Evolutionary conservation across 352 stramenopile genomes (phyloP), one percentile per base, ranked within the genome.

Genomic region (Globisporangium spinosum): DNA sequence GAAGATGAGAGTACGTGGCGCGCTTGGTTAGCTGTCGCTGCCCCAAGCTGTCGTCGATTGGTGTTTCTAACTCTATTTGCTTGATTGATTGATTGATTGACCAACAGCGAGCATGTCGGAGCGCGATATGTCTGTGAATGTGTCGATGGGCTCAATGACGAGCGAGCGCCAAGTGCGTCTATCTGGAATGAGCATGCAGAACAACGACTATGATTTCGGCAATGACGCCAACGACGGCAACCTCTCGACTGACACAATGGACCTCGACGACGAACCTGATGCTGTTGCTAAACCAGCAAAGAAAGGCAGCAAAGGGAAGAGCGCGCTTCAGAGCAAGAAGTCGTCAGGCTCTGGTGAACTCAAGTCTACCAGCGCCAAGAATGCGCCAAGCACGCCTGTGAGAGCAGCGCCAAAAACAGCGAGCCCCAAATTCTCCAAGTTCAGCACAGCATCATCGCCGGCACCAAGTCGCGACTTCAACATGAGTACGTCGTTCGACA

Each of bases 141-240:
- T 75, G 56, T 89, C 80, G 12, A 77, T 68, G 55, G 75, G 80
- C 45, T 87, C 79, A 9, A 69, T 75, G 45, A 73, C 74, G 8
- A 87, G 79, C 59, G 79, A 87, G 57, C 79, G 79, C 53, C 72
- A 79, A 25, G 76, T 83, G 65, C 75, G 80, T 58, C 64, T 85
- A 23, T 74, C 75, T 0, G 71, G 75, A 0, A 69, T 80, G n/a
- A 77, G 67, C 43, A 77, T 65, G 17, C n/a, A 62, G 56, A 70
- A 57, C 35, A 79, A 70, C 60, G 76, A 81, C 35, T 69, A 69
- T 3, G 78, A 81, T 2, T 68, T 63, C 40, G 62, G 49, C 17
- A 45, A 49, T 25, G 29, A 62, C 22, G 57, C 59, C 32, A 53
- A 70, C 10, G 55, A 72, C 55, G 67, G 34, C 20, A 66, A 72